Conservation (phyloP, 805 yeast genomes). For the Candida quercuum region DNA sequence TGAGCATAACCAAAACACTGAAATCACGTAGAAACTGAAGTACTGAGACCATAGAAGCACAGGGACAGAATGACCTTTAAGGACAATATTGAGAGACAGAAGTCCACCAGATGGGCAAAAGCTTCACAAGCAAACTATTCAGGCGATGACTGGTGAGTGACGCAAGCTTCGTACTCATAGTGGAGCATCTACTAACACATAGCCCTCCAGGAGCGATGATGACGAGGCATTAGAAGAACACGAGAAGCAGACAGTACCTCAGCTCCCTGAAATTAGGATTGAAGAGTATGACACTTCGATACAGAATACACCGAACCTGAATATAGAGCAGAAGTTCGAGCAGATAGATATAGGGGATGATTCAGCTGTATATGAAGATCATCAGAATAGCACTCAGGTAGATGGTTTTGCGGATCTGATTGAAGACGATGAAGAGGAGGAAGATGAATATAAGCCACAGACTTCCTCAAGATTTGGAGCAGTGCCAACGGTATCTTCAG, state of each 20-base stretch:
- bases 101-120: constrained; percentile 36
- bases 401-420: constrained; percentile 12
- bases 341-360: constrained; percentile 22
- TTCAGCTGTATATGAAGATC: constrained; percentile 1
- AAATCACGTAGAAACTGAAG: too few species aligned
- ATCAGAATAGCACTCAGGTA: not conserved
- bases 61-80: constrained; percentile 8
- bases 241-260: not conserved
- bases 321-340: constrained; percentile 7
- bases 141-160: constrained; percentile 36
- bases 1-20: too few species aligned
- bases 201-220: constrained; percentile 14
- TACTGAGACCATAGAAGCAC: too few species aligned
- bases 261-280: constrained; percentile 2
- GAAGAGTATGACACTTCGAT: not conserved
- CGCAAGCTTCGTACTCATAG: too few species aligned
- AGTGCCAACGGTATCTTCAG: not conserved
- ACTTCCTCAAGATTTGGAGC: constrained; percentile 7
- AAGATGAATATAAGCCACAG: constrained; percentile 18
- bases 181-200: not conserved
- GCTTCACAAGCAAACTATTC: constrained; percentile 35
- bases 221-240: constrained; percentile 10
- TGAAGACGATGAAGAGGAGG: constrained; percentile 17
- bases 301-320: constrained; percentile 5
- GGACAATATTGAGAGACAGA: constrained; percentile 29